Evolutionary conservation across 2,329 filamentous ascomycete species (phyloP).

Genomic region (Cytospora mali): DNA sequence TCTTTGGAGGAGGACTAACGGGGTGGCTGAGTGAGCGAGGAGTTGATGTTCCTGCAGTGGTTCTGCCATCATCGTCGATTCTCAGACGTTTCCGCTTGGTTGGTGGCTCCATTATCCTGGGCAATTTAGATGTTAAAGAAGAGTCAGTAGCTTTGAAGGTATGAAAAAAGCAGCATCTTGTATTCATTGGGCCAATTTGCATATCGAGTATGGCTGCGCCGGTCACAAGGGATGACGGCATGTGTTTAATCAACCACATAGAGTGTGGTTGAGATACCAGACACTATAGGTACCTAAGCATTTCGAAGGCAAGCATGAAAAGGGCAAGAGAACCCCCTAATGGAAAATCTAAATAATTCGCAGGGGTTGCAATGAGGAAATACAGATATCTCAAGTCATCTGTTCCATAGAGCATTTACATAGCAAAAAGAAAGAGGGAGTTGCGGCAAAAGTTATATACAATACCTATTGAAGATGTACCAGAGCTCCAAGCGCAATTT

Average conservation of each 20-base stretch:
- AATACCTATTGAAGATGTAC: no score
- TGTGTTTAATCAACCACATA: background rate
- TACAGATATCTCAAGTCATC: background rate
- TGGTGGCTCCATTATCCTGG: constrained; percentile 20
- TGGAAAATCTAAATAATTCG: background rate
- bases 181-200: background rate
- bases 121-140: background rate
- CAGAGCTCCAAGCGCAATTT: background rate
- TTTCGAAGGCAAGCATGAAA: background rate
- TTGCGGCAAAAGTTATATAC: no score
- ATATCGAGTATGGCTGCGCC: background rate
- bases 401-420: no score
- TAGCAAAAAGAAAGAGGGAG: no score
- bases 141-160: background rate
- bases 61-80: background rate
- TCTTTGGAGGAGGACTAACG: constrained; percentile 53
- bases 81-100: constrained; percentile 21
- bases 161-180: background rate
- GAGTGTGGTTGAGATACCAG: background rate
- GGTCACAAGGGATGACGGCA: background rate
- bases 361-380: background rate
- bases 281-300: background rate
- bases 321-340: background rate
- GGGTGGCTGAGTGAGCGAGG: constrained; percentile 40
- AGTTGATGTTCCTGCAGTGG: constrained; percentile 6